Evolutionary conservation across 2,329 filamentous ascomycete genomes (phyloP).

Genomic region (Escovopsis sp.): DNA sequence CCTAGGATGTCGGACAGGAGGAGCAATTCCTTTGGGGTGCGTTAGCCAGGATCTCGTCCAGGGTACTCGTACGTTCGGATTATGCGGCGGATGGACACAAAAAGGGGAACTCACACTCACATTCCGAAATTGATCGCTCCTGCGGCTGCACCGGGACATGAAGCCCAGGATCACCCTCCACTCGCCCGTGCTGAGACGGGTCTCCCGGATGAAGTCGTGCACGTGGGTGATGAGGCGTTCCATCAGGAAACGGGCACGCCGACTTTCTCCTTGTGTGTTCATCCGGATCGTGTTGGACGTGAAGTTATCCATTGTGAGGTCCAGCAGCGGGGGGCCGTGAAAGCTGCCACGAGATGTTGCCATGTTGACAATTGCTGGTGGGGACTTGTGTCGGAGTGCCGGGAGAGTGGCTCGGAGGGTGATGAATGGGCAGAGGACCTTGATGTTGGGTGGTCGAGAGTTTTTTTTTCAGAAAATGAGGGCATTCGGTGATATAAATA

Average conservation of each 20-base stretch:
- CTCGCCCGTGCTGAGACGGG: slow-evolving; percentile 53
- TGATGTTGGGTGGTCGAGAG: too few species aligned
- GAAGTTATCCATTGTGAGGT: slow-evolving; percentile 60
- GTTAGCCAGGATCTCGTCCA: not conserved
- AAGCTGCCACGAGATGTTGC: not conserved
- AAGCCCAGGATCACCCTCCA: slow-evolving; percentile 60
- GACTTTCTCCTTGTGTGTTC: slow-evolving; percentile 49
- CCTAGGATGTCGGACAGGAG: slow-evolving; percentile 61
- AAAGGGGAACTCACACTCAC: not conserved
- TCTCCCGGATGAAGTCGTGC: slow-evolving; percentile 65
- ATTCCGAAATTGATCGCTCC: slow-evolving; percentile 22
- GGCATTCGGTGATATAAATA: too few species aligned
- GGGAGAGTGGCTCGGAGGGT: too few species aligned
- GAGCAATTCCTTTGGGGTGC: slow-evolving; percentile 64
- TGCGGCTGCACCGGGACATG: slow-evolving; percentile 52
- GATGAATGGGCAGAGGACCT: too few species aligned
- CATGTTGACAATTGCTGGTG: not conserved
- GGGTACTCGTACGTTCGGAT: too few species aligned
- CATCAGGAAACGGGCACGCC: slow-evolving; percentile 50
- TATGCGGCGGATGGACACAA: too few species aligned
- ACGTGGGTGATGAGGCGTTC: slow-evolving; percentile 56
- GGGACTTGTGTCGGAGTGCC: too few species aligned
- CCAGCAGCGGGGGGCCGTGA: slow-evolving; percentile 9
- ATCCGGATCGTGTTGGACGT: slow-evolving; percentile 55
- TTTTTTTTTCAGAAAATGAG: too few species aligned